These are phyloP conservation scores for Magnolia sinica DNA, from an alignment of 164 flowering plant species.

Conservation along the genomic window DNA sequence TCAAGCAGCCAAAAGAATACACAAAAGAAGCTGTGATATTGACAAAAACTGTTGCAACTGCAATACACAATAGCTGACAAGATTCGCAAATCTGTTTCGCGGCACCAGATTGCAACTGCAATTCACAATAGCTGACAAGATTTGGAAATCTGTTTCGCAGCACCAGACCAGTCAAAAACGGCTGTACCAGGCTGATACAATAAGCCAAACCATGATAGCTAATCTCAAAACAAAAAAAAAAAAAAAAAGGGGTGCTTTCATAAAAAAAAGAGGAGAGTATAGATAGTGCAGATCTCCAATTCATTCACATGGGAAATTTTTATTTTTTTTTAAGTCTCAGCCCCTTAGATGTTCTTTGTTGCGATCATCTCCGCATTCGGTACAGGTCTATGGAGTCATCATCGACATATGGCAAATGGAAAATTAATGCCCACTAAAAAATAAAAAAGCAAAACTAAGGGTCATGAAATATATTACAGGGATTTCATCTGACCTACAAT, in stretches of 20 bases:
- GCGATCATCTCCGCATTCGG: conserved; percentile 15
- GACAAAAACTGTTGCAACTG: background rate
- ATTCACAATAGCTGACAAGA: background rate
- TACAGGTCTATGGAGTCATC: conserved; percentile 39
- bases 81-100: too few species aligned
- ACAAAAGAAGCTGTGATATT: background rate
- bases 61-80: background rate
- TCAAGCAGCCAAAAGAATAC: background rate
- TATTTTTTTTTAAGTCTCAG: conserved; percentile 15
- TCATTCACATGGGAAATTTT: too few species aligned
- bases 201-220: background rate
- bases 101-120: background rate
- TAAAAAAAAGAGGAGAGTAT: too few species aligned
- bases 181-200: too few species aligned
- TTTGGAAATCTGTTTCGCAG: too few species aligned
- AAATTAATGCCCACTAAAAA: background rate
- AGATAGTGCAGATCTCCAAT: too few species aligned
- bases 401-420: background rate
- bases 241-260: background rate
- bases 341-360: conserved; percentile 24
- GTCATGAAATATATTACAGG: background rate
- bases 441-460: background rate
- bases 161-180: too few species aligned
- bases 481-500: background rate
- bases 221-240: background rate